phyloP scores from a whole-genome alignment of 1,284 basidiomycete genomes.

The Leccinum subrobustum region DNA sequence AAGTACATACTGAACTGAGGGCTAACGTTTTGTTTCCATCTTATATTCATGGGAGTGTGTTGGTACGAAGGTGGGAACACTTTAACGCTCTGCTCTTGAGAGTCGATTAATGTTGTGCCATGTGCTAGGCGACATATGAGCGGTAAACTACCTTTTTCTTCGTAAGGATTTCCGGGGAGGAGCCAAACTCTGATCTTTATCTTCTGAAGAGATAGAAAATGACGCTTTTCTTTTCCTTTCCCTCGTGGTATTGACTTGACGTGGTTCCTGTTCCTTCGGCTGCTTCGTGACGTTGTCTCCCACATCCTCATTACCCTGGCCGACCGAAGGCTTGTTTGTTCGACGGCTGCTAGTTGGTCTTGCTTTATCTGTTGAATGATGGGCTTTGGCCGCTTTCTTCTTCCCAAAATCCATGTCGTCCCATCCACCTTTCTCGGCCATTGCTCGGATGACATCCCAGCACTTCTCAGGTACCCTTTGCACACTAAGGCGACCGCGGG shows the following conservation, averaged over 20 bases:
- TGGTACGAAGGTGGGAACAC: not conserved
- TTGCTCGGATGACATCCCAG: slow-evolving; percentile 62
- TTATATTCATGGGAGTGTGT: not conserved
- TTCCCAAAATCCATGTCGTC: slow-evolving; percentile 39
- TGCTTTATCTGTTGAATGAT: slow-evolving; percentile 52
- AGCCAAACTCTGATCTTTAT: not conserved
- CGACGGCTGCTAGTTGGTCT: slow-evolving; percentile 50
- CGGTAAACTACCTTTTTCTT: slow-evolving; percentile 11
- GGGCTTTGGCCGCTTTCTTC: slow-evolving; percentile 75
- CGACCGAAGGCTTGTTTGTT: slow-evolving; percentile 80
- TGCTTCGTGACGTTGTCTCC: slow-evolving; percentile 64
- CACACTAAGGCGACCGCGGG: slow-evolving; percentile 83
- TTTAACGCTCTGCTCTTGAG: not conserved
- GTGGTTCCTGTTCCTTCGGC: slow-evolving; percentile 67
- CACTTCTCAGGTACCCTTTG: slow-evolving; percentile 75
- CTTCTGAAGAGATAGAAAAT: slow-evolving; percentile 2
- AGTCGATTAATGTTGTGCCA: not conserved
- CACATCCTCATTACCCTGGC: slow-evolving; percentile 22
- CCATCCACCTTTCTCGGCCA: slow-evolving; percentile 80
- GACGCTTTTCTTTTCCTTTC: slow-evolving; percentile 27
- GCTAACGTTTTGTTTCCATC: not conserved
- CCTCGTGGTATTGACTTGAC: slow-evolving; percentile 8
- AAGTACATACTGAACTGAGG: too few relatives aligned
- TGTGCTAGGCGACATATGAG: not conserved
- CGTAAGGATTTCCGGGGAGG: slow-evolving; percentile 27